These are phyloP conservation scores for Hippophae rhamnoides DNA, from an alignment of 306 rosid species.

Conservation along the genomic window DNA sequence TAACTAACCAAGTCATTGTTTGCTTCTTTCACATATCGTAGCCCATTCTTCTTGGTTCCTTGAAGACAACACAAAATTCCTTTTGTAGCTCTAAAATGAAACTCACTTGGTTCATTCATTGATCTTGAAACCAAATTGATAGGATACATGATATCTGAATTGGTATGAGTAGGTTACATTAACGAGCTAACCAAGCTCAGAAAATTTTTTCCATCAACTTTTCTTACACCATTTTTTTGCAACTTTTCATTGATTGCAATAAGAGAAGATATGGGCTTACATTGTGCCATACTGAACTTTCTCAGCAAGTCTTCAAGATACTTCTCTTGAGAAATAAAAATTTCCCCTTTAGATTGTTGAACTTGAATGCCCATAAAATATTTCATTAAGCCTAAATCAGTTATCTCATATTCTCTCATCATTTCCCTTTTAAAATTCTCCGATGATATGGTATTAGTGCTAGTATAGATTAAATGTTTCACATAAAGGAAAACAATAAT, in stretches of 20 bases:
- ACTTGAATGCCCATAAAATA: slow-evolving; percentile 2
- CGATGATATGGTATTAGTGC: neutral
- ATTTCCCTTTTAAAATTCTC: neutral
- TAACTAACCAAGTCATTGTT: neutral
- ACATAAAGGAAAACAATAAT: neutral
- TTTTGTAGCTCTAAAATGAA: neutral
- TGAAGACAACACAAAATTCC: neutral
- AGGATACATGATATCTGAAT: neutral
- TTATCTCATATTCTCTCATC: neutral
- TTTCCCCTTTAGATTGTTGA: neutral
- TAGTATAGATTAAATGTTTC: no score
- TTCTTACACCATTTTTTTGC: neutral
- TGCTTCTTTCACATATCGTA: neutral
- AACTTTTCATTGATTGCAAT: neutral
- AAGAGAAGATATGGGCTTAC: neutral
- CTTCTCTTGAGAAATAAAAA: slow-evolving; percentile 3
- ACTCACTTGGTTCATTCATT: neutral
- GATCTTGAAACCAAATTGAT: neutral
- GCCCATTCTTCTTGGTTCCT: neutral
- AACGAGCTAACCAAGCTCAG: neutral
- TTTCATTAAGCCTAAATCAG: neutral
- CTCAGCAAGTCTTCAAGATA: neutral
- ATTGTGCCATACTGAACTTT: neutral
- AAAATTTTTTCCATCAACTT: neutral
- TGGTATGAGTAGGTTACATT: neutral